Evolutionary conservation across 1,284 basidiomycete species (phyloP).

Genomic region (Rhodotorula sp.): DNA sequence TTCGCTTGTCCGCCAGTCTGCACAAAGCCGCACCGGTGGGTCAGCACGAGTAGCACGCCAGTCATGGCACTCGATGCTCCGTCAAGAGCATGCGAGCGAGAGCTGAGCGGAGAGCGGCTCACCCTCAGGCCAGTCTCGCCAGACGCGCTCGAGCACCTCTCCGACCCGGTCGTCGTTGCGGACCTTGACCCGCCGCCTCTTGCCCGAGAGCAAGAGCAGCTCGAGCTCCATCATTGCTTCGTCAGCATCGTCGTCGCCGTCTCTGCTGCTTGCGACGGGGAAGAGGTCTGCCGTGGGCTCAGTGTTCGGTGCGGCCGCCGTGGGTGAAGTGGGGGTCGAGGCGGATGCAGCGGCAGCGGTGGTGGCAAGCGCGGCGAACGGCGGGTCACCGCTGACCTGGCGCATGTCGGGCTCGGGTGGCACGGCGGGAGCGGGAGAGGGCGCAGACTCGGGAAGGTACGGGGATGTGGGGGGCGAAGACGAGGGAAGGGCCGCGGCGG

Average conservation of each 20-base stretch:
- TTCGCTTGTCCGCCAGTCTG: slow-evolving; percentile 21
- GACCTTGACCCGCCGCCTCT: slow-evolving; percentile 4
- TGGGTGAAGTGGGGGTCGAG: neutral
- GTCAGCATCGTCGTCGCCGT: neutral
- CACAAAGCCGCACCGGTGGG: accelerated
- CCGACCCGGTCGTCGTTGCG: slow-evolving; percentile 1
- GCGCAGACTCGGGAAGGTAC: no score
- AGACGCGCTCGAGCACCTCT: neutral
- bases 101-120: neutral
- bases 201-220: slow-evolving; percentile 15
- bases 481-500: no score
- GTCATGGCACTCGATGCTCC: no score
- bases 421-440: neutral
- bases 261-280: neutral
- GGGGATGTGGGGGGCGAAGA: neutral
- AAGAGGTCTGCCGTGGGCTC: neutral
- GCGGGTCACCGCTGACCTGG: no score
- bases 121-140: slow-evolving; percentile 25
- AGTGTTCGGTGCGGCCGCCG: neutral
- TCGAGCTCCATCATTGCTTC: slow-evolving; percentile 7
- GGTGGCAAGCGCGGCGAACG: no score
- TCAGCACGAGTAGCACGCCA: neutral
- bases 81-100: neutral
- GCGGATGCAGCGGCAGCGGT: no score
- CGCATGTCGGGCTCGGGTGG: no score